Conservation (phyloP, 78 protist species). For the Emiliania huxleyi region DNA sequence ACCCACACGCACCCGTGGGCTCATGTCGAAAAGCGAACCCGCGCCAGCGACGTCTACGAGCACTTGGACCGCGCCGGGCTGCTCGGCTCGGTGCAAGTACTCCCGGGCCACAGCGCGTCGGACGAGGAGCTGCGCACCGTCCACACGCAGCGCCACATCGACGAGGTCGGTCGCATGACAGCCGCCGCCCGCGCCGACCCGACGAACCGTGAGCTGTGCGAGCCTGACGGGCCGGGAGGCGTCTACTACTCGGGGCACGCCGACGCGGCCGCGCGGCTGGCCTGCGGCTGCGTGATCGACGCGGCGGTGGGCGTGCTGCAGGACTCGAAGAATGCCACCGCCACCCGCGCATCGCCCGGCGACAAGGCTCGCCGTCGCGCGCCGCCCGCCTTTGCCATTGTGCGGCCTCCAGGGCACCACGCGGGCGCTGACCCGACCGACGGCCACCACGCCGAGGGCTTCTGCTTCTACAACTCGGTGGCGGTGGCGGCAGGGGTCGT, state of each 20-base stretch:
- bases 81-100: too few relatives aligned
- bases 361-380: too few relatives aligned
- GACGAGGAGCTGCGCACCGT: background rate
- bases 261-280: background rate
- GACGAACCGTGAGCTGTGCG: background rate
- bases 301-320: background rate
- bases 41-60: too few relatives aligned
- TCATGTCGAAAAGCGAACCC: too few relatives aligned
- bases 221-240: constrained; percentile 7
- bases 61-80: too few relatives aligned
- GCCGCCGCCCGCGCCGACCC: background rate
- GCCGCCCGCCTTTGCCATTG: background rate
- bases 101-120: background rate
- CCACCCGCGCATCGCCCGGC: background rate
- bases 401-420: constrained; percentile 45
- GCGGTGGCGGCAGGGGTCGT: constrained; percentile 51
- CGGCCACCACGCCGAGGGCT: constrained; percentile 47
- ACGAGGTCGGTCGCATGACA: background rate
- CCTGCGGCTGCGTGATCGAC: background rate
- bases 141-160: background rate
- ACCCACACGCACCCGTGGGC: too few relatives aligned
- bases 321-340: background rate
- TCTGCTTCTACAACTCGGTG: constrained; percentile 61
- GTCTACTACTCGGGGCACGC: background rate
- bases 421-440: constrained; percentile 3